Evolutionary conservation across 2,329 filamentous ascomycete genomes (phyloP).

Genomic region (Beauveria scarabaeidicola): DNA sequence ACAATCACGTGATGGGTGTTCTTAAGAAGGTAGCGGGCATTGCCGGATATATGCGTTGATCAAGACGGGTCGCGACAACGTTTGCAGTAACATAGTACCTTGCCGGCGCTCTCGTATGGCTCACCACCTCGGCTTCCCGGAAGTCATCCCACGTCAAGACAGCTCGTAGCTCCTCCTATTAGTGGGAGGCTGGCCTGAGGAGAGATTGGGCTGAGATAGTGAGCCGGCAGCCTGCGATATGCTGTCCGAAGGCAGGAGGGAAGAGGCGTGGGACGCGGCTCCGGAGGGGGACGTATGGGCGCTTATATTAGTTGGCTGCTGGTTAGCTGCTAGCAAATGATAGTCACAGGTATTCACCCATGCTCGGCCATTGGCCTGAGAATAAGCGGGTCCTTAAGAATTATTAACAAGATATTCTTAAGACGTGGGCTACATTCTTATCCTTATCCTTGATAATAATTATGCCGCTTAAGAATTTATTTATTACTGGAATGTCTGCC

Average conservation of each 20-base stretch:
- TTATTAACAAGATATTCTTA: too few relatives aligned
- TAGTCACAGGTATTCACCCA: too few relatives aligned
- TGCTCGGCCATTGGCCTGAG: too few relatives aligned
- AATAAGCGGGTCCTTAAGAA: too few relatives aligned
- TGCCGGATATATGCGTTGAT: background rate
- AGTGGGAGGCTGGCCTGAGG: background rate
- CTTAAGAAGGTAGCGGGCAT: background rate
- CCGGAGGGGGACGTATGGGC: too few relatives aligned
- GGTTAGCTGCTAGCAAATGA: too few relatives aligned
- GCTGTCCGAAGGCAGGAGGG: slow-evolving; percentile 34
- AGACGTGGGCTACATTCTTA: too few relatives aligned
- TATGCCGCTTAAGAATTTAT: too few relatives aligned
- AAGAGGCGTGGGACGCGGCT: too few relatives aligned
- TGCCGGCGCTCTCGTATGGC: background rate
- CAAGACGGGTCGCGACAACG: background rate
- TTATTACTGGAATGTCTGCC: too few relatives aligned
- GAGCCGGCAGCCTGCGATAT: background rate
- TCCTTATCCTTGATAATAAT: too few relatives aligned
- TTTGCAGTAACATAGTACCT: background rate
- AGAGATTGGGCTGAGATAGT: background rate
- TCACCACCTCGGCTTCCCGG: background rate
- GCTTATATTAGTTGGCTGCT: too few relatives aligned
- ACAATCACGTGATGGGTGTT: background rate
- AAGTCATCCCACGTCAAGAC: background rate
- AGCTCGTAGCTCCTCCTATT: background rate